Conservation (phyloP, 1,284 basidiomycete genomes). For the Anthracocystis setariae region DNA sequence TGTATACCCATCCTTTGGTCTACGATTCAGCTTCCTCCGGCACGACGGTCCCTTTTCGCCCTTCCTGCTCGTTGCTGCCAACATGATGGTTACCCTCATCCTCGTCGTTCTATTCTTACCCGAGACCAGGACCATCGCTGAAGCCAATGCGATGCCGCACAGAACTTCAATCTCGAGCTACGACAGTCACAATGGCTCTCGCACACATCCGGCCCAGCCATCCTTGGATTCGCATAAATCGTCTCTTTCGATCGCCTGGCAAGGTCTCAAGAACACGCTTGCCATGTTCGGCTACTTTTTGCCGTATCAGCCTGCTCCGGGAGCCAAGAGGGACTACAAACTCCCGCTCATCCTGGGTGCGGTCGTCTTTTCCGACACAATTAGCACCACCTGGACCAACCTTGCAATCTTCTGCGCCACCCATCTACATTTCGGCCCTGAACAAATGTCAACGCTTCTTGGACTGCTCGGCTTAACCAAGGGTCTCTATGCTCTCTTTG, state of each 20-base stretch:
- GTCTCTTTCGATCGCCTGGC: background rate
- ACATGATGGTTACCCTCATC: background rate
- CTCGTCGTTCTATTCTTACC: slow-evolving; percentile 13
- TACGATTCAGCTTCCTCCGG: slow-evolving; percentile 35
- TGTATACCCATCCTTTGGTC: slow-evolving; percentile 20
- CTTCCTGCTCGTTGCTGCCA: slow-evolving; percentile 14
- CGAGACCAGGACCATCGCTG: slow-evolving; percentile 15
- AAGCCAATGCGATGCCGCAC: background rate
- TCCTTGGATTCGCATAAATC: background rate
- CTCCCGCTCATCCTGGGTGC: slow-evolving; percentile 29
- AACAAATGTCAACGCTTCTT: slow-evolving; percentile 19
- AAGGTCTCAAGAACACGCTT: slow-evolving; percentile 7
- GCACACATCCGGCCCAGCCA: background rate
- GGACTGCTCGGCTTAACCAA: slow-evolving; percentile 23
- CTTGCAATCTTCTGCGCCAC: slow-evolving; percentile 35
- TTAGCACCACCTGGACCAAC: slow-evolving; percentile 23
- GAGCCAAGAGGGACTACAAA: slow-evolving; percentile 28
- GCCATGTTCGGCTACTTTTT: slow-evolving; percentile 28
- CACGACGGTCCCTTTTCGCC: slow-evolving; percentile 40
- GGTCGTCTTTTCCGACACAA: slow-evolving; percentile 18
- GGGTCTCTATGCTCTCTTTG: slow-evolving; percentile 22
- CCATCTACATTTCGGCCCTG: slow-evolving; percentile 32
- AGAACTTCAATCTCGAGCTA: slow-evolving; percentile 16
- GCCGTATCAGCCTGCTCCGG: slow-evolving; percentile 20
- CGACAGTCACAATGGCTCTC: background rate